A percentile compares a stretch with the other conserved stretches of the same genome.
phyloP scores from a whole-genome alignment of 1,284 basidiomycete species.

The Trametes versicolor region DNA sequence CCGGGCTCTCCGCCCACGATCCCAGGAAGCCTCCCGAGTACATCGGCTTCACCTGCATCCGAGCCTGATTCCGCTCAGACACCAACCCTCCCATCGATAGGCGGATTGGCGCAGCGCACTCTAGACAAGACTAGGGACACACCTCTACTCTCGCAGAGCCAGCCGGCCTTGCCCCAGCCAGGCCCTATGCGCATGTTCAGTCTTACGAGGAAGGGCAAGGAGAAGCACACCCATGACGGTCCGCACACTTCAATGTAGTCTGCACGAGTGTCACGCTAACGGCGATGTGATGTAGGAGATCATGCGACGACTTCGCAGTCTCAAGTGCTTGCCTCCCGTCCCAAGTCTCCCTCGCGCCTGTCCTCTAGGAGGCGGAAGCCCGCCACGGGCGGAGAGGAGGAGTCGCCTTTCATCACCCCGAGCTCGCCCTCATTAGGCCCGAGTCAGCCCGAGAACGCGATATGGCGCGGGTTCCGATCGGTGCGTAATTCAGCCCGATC shows the following conservation, averaged over 20 bases:
- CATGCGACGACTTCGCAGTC: slow-evolving; percentile 35
- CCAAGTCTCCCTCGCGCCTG: slow-evolving; percentile 24
- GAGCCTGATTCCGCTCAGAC: slow-evolving; percentile 17
- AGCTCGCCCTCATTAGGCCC: slow-evolving; percentile 65
- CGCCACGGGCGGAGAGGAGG: slow-evolving; percentile 51
- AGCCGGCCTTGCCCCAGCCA: slow-evolving; percentile 47
- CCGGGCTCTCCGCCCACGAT: slow-evolving; percentile 20
- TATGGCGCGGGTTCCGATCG: slow-evolving; percentile 73
- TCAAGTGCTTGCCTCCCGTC: slow-evolving; percentile 29
- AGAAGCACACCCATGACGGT: slow-evolving; percentile 49
- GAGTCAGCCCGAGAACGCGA: slow-evolving; percentile 54
- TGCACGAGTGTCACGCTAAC: background rate
- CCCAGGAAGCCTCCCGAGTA: slow-evolving; percentile 20
- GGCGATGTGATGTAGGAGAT: slow-evolving; percentile 29
- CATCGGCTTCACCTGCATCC: slow-evolving; percentile 17
- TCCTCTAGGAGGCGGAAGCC: slow-evolving; percentile 28
- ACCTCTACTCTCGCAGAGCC: slow-evolving; percentile 43
- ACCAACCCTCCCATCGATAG: slow-evolving; percentile 25
- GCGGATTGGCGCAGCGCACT: slow-evolving; percentile 46
- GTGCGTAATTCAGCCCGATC: slow-evolving; percentile 48
- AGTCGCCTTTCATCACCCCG: slow-evolving; percentile 82
- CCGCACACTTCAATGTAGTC: background rate
- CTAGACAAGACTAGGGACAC: slow-evolving; percentile 66
- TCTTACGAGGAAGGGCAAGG: slow-evolving; percentile 62
- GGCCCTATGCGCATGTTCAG: slow-evolving; percentile 64